Evolutionary conservation across 768 basidiomycete genomes (phyloP), one percentile per base, ranked within the genome.

Genomic region (Psilocybe cubensis): DNA sequence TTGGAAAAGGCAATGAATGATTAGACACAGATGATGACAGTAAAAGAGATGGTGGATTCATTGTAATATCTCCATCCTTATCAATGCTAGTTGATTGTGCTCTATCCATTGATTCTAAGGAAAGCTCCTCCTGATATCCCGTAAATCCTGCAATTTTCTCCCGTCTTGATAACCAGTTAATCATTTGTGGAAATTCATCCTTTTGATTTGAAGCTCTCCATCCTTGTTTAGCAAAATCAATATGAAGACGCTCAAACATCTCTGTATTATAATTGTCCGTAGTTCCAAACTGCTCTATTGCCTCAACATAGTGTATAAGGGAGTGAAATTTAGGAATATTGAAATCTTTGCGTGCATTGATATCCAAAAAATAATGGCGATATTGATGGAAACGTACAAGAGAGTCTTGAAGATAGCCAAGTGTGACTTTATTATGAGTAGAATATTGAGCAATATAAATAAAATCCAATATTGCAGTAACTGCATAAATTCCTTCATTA

Each of bases 181-280:
- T 70, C 78, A 80, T 80, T 53, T 78, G 77, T 17, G 63, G 61
- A 56, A 67, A 59, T 44, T 68, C 64, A 23, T 73, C 64, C 3
- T 63, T 24, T 38, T 61, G 61, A 52, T 73, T 73, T 12, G 62
- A 60, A 5, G 67, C 66, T 42, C 61, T 29, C 53, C 65, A 70
- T 2, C 66, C 69, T n/a, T 68, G 28, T 52, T 79, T 80, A 6
- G 75, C 68, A 40, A 67, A 73, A 58, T 78, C 66, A 27, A 76
- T 78, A 40, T 79, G 76, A 1, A 77, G 63, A 0, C 66, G 59
- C 60, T 76, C 70, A 9, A 67, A 66, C 3, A 56, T 54, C 43
- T 77, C 74, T 3, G 68, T 72, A 52, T 68, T 69, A 59, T 67
- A 70, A 40, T 68, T 66, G 52, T 75, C 71, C 0, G 66, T 63